Conservation (phyloP, 2,329 filamentous ascomycete species). For the Claviceps sp. region DNA sequence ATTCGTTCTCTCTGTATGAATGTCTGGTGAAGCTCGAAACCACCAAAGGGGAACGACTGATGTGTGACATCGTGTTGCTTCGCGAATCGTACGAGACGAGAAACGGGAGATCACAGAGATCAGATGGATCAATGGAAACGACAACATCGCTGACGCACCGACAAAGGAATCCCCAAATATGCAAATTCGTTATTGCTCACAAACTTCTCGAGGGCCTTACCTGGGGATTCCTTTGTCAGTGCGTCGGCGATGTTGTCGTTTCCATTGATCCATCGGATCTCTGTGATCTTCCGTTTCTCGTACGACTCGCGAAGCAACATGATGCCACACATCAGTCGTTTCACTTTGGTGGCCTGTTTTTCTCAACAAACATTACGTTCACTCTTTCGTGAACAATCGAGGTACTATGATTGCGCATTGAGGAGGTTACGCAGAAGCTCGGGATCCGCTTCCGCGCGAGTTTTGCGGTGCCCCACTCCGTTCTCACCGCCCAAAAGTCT, state of each 20-base stretch:
- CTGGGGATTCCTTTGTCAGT: not conserved
- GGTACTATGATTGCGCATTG: not conserved
- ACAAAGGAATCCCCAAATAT: not conserved
- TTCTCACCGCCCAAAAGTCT: slow-evolving; percentile 25
- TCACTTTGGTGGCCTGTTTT: not conserved
- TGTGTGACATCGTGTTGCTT: not conserved
- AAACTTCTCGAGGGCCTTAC: not conserved
- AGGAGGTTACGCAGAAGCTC: not conserved
- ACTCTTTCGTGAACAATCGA: not conserved
- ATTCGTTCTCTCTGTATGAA: not conserved
- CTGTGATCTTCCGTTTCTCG: not conserved
- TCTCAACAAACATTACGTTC: not conserved
- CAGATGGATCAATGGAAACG: not conserved
- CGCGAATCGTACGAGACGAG: not conserved
- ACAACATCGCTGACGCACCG: not conserved
- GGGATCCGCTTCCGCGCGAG: no score
- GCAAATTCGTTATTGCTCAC: not conserved
- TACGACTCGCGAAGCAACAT: not conserved
- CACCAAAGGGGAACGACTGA: not conserved
- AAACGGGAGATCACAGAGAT: not conserved
- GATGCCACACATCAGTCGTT: not conserved
- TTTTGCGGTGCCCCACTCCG: not conserved
- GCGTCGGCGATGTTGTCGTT: not conserved
- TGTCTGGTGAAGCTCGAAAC: not conserved
- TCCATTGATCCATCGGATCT: not conserved